Evolutionary conservation across 139 green algal species (phyloP), one percentile per base, ranked within the genome.

Genomic region (Microglena sp.): DNA sequence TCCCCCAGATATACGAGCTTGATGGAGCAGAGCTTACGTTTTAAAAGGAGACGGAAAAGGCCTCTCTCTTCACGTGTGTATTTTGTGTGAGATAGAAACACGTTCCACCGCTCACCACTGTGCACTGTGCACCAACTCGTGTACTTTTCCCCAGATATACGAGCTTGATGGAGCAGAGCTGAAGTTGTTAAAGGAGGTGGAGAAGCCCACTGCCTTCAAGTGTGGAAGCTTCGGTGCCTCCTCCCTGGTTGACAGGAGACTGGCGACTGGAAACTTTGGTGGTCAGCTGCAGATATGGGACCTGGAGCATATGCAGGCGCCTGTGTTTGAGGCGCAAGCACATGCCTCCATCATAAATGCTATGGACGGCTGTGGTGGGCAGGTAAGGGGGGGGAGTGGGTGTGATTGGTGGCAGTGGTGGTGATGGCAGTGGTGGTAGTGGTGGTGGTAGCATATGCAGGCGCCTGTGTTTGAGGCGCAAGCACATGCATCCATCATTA

Each of bases 181-280:
- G 1, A 82, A 84, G 45, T 55, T 73, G 2, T 5, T 80, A 1
- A 71, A 73, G 32, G 76, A 92, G 27, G 34, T 60, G 0, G 83
- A 92, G 59, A 84, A 82, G 68, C 64, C 70, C 11, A 33, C 54
- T 2, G 57, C 63, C 4, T 86, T 95, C 60, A 93, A 93, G 55
- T 95, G 89, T 55, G 86, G 81, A 28, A 89, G 71, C 0, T 92
- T 90, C 69, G 86, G 83, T 15, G 84, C 87, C 6, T 86, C 81
- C 11, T 79, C 67, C 18, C 32, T 86, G 24, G 36, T 55, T n/a
- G 75, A 90, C 11, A 74, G 81, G 0, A 68, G 75, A 0, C 62
- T 95, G 4, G 89, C 88, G 2, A 87, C 84, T 1, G 90, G 90
- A 43, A 86, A 85, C 71, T 92, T 95, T 56, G 62, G 59, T 2